Base-by-base conservation (phyloP, 1,139 yeast genomes). In the Kodamaea fungicola region DNA sequence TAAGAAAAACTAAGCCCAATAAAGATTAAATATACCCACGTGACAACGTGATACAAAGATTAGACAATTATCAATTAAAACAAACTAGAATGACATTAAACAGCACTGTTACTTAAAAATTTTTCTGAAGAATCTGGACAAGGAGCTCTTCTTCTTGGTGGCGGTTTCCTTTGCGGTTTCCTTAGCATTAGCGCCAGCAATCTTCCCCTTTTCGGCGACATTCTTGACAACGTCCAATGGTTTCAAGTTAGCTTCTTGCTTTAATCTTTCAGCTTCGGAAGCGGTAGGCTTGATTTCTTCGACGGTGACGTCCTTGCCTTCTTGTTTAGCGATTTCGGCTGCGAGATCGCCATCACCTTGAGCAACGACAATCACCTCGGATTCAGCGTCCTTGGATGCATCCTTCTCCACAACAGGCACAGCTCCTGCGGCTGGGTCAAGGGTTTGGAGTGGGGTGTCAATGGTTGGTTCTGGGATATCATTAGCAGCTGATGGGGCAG, bases 241-340 rank as follows among this genome's bases (percentile, higher is more conserved):
- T 7, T 10, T 8, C 8, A 10, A 10, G 12, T 10, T 10, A 30
- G 71, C 73, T 47, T 66, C 64, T 41, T 55, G 53, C 29, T 65
- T 57, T 34, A 64, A 59, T 49, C 59, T 57, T 34, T 54, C 61
- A 31, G 59, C 60, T 52, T 66, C 70, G 21, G 66, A 58, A 43
- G 56, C 61, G 25, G 73, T 62, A 16, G 75, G 75, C 50, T 65
- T 53, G 47, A 68, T 64, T 52, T 70, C 74, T 52, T 70, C 74
- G 30, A 69, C 58, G 24, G 64, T 59, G 12, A 67, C 71, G 38
- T 61, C 67, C 32, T 58, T 60, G 10, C 67, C 67, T 46, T 62
- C 69, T 35, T 56, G 57, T 32, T 69, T 70, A 33, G 55, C 61
- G 38, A 69, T 57, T 37, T 67, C 69, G 32, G 64, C 62, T 39